Percentiles rank a stretch among this genome's conserved stretches.
These are phyloP conservation scores for Aaosphaeria pasadenensis DNA, from an alignment of 2,329 filamentous ascomycete genomes.

Conservation along the genomic window DNA sequence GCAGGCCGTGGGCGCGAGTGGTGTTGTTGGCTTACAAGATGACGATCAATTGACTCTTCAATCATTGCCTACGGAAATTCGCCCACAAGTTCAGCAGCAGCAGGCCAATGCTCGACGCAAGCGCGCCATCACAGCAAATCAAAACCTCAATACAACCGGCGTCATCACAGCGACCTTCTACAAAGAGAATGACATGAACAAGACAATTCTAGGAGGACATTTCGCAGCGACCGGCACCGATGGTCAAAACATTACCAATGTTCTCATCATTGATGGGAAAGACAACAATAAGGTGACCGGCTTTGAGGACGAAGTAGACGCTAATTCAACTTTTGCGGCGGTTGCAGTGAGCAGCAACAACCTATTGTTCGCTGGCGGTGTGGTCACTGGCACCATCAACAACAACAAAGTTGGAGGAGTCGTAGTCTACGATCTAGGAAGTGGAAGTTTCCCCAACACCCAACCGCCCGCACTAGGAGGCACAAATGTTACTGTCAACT, in stretches of 20 bases:
- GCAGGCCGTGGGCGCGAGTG: constrained; percentile 68
- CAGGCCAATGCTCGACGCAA: constrained; percentile 36
- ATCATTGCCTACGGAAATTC: constrained; percentile 44
- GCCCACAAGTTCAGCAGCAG: constrained; percentile 15
- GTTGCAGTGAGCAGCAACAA: constrained; percentile 47
- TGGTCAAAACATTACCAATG: constrained; percentile 71
- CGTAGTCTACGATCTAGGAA: constrained; percentile 72
- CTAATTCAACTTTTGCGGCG: constrained; percentile 71
- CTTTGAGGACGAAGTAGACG: constrained; percentile 62
- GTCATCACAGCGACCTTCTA: constrained; percentile 81
- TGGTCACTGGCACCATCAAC: constrained; percentile 67
- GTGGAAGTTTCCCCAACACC: constrained; percentile 57
- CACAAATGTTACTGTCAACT: constrained; percentile 66
- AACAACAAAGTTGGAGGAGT: constrained; percentile 67
- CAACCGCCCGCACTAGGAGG: constrained; percentile 78
- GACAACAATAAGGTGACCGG: constrained; percentile 66
- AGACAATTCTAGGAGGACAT: constrained; percentile 84
- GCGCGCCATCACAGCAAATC: constrained; percentile 40
- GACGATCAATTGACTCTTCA: constrained; percentile 27
- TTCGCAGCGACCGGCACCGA: constrained; percentile 71
- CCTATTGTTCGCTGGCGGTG: constrained; percentile 78
- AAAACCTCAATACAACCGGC: constrained; percentile 56
- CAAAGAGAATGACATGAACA: constrained; percentile 64
- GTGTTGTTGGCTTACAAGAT: constrained; percentile 63
- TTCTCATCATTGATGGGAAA: constrained; percentile 78